These are phyloP conservation scores for Rhizopus sp. DNA, from an alignment of 371 early-diverging fungal species.

Conservation along the genomic window DNA sequence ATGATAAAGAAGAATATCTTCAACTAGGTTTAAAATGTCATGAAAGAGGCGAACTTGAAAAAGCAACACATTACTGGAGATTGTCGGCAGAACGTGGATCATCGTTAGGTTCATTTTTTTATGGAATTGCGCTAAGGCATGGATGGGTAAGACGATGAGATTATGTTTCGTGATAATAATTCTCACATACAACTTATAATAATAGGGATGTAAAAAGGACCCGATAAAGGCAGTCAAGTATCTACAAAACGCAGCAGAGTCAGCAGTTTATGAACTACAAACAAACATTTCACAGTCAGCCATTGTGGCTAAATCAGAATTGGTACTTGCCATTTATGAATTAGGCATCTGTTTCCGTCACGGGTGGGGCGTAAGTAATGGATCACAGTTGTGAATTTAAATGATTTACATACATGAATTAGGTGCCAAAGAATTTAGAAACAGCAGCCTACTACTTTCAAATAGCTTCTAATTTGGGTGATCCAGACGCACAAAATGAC, in stretches of 20 bases:
- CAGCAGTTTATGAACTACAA: constrained; percentile 66
- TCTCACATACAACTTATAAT: no score
- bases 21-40: constrained; percentile 37
- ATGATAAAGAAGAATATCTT: constrained; percentile 11
- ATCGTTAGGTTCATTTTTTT: constrained; percentile 84
- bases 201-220: constrained; percentile 65
- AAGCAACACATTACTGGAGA: constrained; percentile 82
- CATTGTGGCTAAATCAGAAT: constrained; percentile 45
- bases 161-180: no score
- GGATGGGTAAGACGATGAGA: constrained; percentile 68
- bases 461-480: constrained; percentile 87
- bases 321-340: constrained; percentile 86
- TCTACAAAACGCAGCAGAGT: constrained; percentile 81
- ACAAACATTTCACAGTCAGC: constrained; percentile 26
- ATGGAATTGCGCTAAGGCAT: constrained; percentile 86
- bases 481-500: constrained; percentile 88
- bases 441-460: constrained; percentile 86
- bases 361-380: constrained; percentile 83
- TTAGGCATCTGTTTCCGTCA: constrained; percentile 81
- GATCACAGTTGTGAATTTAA: background rate
- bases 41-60: constrained; percentile 67
- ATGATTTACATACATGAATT: background rate
- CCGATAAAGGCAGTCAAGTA: constrained; percentile 66
- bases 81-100: constrained; percentile 74
- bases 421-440: constrained; percentile 73